phyloP scores from a whole-genome alignment of 768 basidiomycete genomes.

The Macrocybe gigantea region DNA sequence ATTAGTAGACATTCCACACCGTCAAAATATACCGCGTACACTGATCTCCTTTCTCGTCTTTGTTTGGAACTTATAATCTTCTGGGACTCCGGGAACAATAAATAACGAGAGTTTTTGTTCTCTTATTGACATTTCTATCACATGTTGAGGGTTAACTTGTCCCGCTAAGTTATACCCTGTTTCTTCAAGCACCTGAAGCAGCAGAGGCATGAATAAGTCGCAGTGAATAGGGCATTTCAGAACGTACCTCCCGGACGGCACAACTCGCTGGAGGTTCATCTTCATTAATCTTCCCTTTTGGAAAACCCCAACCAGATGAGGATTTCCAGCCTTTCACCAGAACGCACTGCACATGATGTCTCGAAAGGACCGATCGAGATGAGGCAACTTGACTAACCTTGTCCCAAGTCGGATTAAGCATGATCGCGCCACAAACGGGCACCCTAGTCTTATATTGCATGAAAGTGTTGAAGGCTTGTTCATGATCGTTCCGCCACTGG shows the following conservation, averaged over 20 bases:
- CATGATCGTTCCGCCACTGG: slow-evolving; percentile 81
- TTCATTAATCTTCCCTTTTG: slow-evolving; percentile 99
- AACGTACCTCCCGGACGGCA: slow-evolving; percentile 83
- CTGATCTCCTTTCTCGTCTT: slow-evolving; percentile 98
- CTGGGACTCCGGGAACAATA: slow-evolving; percentile 83
- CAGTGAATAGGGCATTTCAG: not conserved
- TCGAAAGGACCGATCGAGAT: slow-evolving; percentile 3
- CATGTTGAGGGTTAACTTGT: slow-evolving; percentile 58
- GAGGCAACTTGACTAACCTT: slow-evolving; percentile 54
- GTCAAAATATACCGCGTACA: slow-evolving; percentile 40
- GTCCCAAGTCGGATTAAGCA: slow-evolving; percentile 88
- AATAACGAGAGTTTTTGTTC: slow-evolving; percentile 90
- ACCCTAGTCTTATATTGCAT: slow-evolving; percentile 96
- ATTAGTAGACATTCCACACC: slow-evolving; percentile 5
- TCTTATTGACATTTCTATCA: slow-evolving; percentile 81
- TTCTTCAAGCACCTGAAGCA: slow-evolving; percentile 85
- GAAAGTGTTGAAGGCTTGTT: slow-evolving; percentile 82
- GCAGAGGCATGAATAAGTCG: slow-evolving; percentile 9
- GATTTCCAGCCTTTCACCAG: slow-evolving; percentile 98
- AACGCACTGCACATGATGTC: slow-evolving; percentile 60
- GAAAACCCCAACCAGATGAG: slow-evolving; percentile 97
- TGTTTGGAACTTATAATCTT: slow-evolving; percentile 86
- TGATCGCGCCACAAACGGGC: slow-evolving; percentile 95
- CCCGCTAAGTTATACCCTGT: slow-evolving; percentile 87
- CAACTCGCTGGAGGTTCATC: slow-evolving; percentile 80